Base-by-base conservation (phyloP, 1,284 basidiomycete genomes). In the Retiboletus fuscus region DNA sequence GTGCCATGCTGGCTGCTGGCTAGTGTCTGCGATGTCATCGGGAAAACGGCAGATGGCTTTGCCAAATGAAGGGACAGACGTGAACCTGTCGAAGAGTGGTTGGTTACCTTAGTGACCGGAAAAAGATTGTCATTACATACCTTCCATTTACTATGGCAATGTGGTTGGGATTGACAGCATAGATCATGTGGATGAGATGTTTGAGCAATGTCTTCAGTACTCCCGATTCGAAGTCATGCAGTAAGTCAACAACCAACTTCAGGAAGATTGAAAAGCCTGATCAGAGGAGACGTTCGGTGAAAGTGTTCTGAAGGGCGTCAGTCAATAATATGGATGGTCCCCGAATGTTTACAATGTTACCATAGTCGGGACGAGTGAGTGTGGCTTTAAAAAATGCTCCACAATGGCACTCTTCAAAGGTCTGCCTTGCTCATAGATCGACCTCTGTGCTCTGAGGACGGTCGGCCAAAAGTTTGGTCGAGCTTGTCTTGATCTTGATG, bases 131-230 rank as follows among this genome's bases (percentile, higher is more conserved):
- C 8, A n/a, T 61, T 13, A 34, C 30, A 8, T 28, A 34, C 58
- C n/a, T 55, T 51, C 68, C 28, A 44, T 62, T 73, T 39, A 73
- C 44, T 10, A 41, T 47, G 13, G 28, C 12, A 15, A 73, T 53
- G 8, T 18, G 7, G 5, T 10, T 26, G 28, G 67, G 55, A 24
- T 66, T 24, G 3, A 64, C 24, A 5, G 49, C 49, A 43, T 41
- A 43, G 15, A 41, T 13, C 12, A 60, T 60, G 34, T 24, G 22
- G 18, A 60, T n/a, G 10, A 41, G 39, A 5, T 60, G 58, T 24
- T 60, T 60, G 34, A 60, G 30, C 2, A 60, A 26, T 15, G 58
- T n/a, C 58, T 60, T 60, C 58, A 60, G 58, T 20, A 60, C 58
- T 26, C 39, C 30, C 11, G 30, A 24, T 8, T 28, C 30, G 34